phyloP scores from a whole-genome alignment of 805 yeast genomes.

The Candida jianshihensis region DNA sequence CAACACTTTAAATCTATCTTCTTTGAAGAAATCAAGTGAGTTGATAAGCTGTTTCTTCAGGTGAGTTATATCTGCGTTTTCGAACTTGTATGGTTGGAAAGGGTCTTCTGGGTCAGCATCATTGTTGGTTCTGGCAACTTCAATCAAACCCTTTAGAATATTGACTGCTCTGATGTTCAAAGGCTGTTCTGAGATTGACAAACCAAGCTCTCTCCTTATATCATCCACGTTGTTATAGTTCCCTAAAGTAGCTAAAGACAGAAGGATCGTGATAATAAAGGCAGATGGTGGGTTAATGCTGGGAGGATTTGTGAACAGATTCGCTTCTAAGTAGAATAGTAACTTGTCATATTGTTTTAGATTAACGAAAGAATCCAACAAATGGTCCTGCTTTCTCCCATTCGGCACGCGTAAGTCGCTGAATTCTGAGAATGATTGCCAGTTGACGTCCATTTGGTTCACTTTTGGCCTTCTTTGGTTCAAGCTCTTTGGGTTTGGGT shows the following conservation, averaged over 20 bases:
- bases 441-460: too few species aligned
- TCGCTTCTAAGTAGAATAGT: conserved; percentile 27
- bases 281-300: conserved; percentile 25
- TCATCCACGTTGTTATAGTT: conserved; percentile 18
- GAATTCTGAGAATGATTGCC: too few species aligned
- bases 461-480: too few species aligned
- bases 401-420: too few species aligned
- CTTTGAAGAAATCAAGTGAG: conserved; percentile 9
- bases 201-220: conserved; percentile 21
- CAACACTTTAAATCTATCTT: conserved; percentile 1
- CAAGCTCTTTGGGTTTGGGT: too few species aligned
- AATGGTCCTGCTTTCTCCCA: conserved; percentile 9
- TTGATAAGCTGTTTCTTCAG: conserved; percentile 7
- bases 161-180: conserved; percentile 28
- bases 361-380: conserved; percentile 16
- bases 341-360: conserved; percentile 30
- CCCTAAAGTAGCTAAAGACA: conserved; percentile 31
- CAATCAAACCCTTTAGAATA: conserved; percentile 19
- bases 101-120: not conserved
- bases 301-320: conserved; percentile 19
- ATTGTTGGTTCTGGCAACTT: conserved; percentile 5
- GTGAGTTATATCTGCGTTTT: conserved; percentile 10
- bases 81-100: conserved; percentile 1
- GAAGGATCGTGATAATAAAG: conserved; percentile 26
- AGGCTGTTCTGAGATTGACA: conserved; percentile 20